Evolutionary conservation across 192 early-diverging fungal species (phyloP).

Genomic region (Coemansia sp.): DNA sequence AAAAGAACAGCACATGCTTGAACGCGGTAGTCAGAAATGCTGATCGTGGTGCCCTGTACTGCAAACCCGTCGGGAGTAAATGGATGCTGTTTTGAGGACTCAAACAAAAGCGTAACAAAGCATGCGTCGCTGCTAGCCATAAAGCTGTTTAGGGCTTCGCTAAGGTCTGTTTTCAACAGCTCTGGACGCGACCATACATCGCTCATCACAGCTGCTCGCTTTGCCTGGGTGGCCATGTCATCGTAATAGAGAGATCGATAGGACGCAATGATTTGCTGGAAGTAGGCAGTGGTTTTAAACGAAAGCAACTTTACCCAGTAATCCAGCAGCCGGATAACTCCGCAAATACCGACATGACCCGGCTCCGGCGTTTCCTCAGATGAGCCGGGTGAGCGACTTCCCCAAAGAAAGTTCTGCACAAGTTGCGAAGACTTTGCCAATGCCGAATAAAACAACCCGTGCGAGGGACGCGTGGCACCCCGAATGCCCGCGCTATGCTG

Average conservation of each 20-base stretch:
- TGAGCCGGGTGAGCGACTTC: slow-evolving; percentile 12
- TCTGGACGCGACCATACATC: slow-evolving; percentile 43
- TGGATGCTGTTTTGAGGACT: slow-evolving; percentile 44
- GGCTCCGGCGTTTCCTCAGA: slow-evolving; percentile 8
- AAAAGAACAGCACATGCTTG: slow-evolving; percentile 49
- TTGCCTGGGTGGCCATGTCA: slow-evolving; percentile 16
- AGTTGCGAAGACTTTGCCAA: slow-evolving; percentile 48
- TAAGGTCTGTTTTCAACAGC: slow-evolving; percentile 24
- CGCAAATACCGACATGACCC: slow-evolving; percentile 21
- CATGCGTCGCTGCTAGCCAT: slow-evolving; percentile 40
- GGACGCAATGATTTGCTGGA: slow-evolving; percentile 45
- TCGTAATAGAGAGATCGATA: slow-evolving; percentile 40
- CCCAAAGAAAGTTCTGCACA: slow-evolving; percentile 46
- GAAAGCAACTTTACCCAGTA: slow-evolving; percentile 34
- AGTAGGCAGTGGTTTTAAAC: slow-evolving; percentile 48
- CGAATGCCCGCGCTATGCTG: background rate
- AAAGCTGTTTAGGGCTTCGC: slow-evolving; percentile 27
- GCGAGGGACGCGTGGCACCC: background rate
- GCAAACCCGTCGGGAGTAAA: slow-evolving; percentile 42
- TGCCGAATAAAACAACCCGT: slow-evolving; percentile 32
- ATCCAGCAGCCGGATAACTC: slow-evolving; percentile 30
- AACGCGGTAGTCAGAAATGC: slow-evolving; percentile 44
- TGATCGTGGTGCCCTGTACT: slow-evolving; percentile 31
- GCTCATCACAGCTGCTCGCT: slow-evolving; percentile 23
- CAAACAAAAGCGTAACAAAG: slow-evolving; percentile 53